Evolutionary conservation across 495 filamentous ascomycete species (phyloP), one percentile per base, ranked within the genome.

Genomic region (Delitschia confertaspora): DNA sequence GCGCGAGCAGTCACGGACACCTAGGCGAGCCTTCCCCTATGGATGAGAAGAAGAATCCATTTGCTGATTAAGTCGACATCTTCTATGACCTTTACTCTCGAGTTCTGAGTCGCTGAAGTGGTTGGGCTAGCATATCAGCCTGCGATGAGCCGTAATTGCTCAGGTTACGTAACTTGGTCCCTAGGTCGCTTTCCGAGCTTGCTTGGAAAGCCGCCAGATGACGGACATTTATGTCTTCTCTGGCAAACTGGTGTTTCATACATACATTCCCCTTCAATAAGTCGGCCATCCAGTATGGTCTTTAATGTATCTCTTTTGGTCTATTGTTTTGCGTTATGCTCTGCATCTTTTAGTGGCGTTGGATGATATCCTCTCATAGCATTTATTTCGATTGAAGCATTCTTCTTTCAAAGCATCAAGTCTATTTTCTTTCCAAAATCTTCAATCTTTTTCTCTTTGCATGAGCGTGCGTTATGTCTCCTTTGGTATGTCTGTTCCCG

Each of bases 91-190:
- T 61, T 65, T 55, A 37, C 53, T 26, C 44, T 49, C 33, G 38
- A 37, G 45, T 51, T 42, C 53, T 53, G 49, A 30, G 51, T 57
- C 57, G 45, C 41, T 29, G 50, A 45, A 52, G 54, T 47, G 25
- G 20, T 9, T 38, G 21, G 19, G 35, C 27, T 49, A 39, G 33
- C 30, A 38, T 49, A 41, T 53, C 57, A 47, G 51, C 38, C 41
- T 52, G 53, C 34, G 40, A 45, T 32, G 27, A 51, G 43, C 48
- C 56, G 52, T 62, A 60, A 63, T 59, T 53, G 60, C 61, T 58
- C 59, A 55, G 55, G 57, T 58, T 58, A 58, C 55, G 55, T 58
- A 58, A 51, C 36, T 51, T 58, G 51, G 55, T 58, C 47, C 47
- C 55, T 58, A 46, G 39, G 55, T 38, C 34, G 38, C 30, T 31